A percentile compares a stretch with the other conserved stretches of the same genome.
phyloP scores from a whole-genome alignment of 352 stramenopile genomes.

The Phytophthora crassamura region DNA sequence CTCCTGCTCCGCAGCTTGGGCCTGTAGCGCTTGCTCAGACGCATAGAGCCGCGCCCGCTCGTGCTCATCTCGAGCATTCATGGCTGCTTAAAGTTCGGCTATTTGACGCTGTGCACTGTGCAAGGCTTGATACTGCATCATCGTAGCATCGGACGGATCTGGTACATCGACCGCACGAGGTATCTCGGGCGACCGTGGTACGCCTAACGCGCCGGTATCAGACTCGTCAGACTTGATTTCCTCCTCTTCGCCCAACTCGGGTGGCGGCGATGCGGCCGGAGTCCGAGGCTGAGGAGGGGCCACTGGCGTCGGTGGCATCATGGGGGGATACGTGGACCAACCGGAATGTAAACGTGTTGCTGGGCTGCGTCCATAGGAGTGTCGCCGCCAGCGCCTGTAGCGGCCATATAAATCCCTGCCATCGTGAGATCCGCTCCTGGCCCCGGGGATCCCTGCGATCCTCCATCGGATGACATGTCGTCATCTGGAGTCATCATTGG shows the following conservation, averaged over 20 bases:
- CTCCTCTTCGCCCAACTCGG: no score
- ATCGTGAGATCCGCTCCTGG: background rate
- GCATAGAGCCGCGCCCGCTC: background rate
- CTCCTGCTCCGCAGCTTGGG: background rate
- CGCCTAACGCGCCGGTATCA: no score
- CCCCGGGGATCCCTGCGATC: background rate
- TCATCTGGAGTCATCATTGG: constrained; percentile 9
- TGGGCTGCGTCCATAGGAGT: no score
- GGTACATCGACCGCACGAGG: no score
- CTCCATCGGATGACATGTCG: constrained; percentile 4
- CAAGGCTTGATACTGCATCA: background rate
- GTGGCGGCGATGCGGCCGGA: no score
- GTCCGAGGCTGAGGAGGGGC: no score
- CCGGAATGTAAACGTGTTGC: no score
- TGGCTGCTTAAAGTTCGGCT: background rate
- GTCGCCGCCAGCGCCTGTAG: background rate
- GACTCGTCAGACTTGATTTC: no score
- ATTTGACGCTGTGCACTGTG: background rate
- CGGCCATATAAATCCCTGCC: background rate
- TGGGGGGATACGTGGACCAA: no score
- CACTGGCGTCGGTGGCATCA: no score
- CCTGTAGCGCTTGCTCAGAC: background rate
- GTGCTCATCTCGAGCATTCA: background rate
- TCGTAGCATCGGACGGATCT: background rate
- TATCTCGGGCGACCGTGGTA: no score